Percentiles rank a stretch among this genome's conserved stretches.
Evolutionary conservation across 2,329 filamentous ascomycete genomes (phyloP).

Genomic region (Fusarium proliferatum): DNA sequence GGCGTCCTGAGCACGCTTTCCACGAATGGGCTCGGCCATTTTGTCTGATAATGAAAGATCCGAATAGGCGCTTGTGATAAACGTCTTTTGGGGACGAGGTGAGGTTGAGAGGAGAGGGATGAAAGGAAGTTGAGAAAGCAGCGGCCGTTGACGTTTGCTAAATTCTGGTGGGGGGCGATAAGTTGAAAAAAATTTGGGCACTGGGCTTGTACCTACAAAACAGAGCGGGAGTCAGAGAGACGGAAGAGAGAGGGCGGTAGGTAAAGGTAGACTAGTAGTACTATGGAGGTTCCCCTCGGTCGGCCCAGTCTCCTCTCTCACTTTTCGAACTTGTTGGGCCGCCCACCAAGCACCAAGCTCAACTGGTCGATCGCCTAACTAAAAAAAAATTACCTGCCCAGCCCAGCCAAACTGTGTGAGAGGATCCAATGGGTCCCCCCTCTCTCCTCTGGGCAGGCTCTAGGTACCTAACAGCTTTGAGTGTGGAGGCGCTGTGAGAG

Average conservation of each 20-base stretch:
- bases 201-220: slow-evolving; percentile 42
- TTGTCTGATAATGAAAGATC: slow-evolving; percentile 49
- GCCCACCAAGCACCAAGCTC: slow-evolving; percentile 43
- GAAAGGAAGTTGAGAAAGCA: slow-evolving; percentile 50
- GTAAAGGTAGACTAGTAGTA: background rate
- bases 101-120: slow-evolving; percentile 48
- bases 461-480: slow-evolving; percentile 23
- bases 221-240: slow-evolving; percentile 9
- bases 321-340: slow-evolving; percentile 48
- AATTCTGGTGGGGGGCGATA: slow-evolving; percentile 55
- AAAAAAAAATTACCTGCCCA: slow-evolving; percentile 22
- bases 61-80: slow-evolving; percentile 44
- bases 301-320: slow-evolving; percentile 9
- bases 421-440: slow-evolving; percentile 22
- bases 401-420: slow-evolving; percentile 35
- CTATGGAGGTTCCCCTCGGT: background rate
- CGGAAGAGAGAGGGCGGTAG: background rate
- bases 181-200: slow-evolving; percentile 51
- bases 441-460: background rate
- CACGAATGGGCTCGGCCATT: slow-evolving; percentile 74
- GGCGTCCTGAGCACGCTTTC: slow-evolving; percentile 67
- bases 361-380: slow-evolving; percentile 43
- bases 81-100: slow-evolving; percentile 45
- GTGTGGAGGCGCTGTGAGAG: slow-evolving; percentile 40
- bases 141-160: slow-evolving; percentile 52